Base-by-base conservation (phyloP, 257 asterid genomes). In the Gynochthodes officinalis region DNA sequence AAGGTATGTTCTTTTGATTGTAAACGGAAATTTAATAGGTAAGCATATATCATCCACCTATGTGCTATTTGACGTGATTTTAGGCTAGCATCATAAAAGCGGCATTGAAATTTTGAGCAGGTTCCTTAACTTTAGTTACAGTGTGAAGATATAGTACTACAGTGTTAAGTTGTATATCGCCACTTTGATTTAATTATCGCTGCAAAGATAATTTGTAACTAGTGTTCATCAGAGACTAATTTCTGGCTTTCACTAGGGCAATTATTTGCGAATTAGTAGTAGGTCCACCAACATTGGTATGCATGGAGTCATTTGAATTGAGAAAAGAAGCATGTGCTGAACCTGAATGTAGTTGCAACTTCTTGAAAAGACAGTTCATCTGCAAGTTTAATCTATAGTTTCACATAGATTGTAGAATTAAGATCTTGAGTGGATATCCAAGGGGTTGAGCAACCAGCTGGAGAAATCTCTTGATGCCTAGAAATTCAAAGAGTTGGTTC, bases 1-100 rank as follows among this genome's bases (percentile, higher is more conserved):
- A 90, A 93, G 98, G 98, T 93, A 81, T 33, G 80, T 23, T 39
- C 33, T 37, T 78, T 52, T 63, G 35, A 14, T 60, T 53, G 39
- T 32, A 44, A 35, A 53, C 61, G 21, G 42, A 43, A 23, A n/a
- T n/a, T 21, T 69, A n/a, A n/a, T n/a, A n/a, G n/a, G n/a, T n/a
- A n/a, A n/a, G n/a, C 21, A 33, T 48, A 27, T 69, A 7, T 53
- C 21, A 5, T 40, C 69, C 50, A 15, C 49, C 18, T 16, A 37
- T 42, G 21, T 64, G 57, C 49, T 65, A 16, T 28, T 25, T 30
- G 33, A n/a, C n/a, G n/a, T n/a, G n/a, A 46, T 46, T n/a, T 32
- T n/a, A 52, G 39, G 54, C 67, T 60, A 16, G 66, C 37, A 60
- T 60, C 15, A 27, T 60, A 59, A 27, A 5, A 32, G 66, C 18